These are phyloP conservation scores for Tolypocladium cylindrosporum DNA, from an alignment of 2,329 filamentous ascomycete species.

Conservation along the genomic window DNA sequence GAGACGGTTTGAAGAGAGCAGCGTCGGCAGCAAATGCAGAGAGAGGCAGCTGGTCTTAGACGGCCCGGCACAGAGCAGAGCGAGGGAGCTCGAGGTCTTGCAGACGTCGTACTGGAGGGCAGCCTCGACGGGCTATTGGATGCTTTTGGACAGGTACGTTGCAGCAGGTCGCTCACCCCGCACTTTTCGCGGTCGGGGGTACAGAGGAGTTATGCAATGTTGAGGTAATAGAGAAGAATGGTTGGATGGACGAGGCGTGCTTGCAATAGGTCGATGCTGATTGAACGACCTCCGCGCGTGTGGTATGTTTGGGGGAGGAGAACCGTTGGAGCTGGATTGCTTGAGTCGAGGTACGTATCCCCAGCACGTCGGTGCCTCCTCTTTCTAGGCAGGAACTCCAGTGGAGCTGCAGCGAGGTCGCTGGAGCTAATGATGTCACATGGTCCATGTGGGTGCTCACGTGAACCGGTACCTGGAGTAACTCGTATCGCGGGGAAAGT, in stretches of 20 bases:
- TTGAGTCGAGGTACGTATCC: not conserved
- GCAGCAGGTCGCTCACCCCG: constrained; percentile 12
- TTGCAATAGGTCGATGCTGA: constrained; percentile 5
- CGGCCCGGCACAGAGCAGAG: not conserved
- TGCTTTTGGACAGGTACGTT: constrained; percentile 6
- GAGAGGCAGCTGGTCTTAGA: not conserved
- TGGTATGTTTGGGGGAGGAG: not conserved
- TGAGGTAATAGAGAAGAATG: not conserved
- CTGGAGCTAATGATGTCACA: not conserved
- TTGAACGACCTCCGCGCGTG: not conserved
- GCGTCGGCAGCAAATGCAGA: not conserved
- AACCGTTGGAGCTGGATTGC: not conserved
- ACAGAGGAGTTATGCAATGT: not conserved
- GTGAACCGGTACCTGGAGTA: not conserved
- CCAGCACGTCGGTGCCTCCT: not conserved
- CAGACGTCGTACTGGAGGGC: constrained; percentile 15
- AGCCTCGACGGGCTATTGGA: constrained; percentile 19
- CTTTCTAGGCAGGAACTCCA: not conserved
- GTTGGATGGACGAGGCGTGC: not conserved
- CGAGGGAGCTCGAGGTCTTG: constrained; percentile 1
- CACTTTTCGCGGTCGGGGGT: constrained; percentile 7
- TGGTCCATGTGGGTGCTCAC: not conserved
- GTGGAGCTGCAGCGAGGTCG: not conserved
- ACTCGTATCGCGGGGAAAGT: not conserved
- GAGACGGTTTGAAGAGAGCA: not conserved